Base-by-base conservation (phyloP, 164 flowering plant species). In the Aristolochia fimbriata region DNA sequence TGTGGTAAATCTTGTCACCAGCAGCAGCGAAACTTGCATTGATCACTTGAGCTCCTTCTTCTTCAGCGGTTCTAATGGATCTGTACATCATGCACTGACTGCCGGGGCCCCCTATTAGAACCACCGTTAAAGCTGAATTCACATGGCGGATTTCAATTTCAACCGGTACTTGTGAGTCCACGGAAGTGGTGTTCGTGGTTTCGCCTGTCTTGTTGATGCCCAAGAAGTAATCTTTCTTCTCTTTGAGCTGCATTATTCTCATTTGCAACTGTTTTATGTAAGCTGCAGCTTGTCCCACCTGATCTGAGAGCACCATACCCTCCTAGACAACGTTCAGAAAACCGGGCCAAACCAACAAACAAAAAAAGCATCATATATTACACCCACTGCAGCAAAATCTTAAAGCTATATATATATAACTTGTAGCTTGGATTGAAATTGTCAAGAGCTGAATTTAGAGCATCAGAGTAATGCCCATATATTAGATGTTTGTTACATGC, bases 21-120 rank as follows among this genome's bases (percentile, higher is more conserved):
- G 68, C 61, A 37, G 70, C 70, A 14, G 78, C 68, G 57, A 73
- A 81, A 46, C 74, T 74, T 45, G 92, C 89, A 68, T 73, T 78
- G 11, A 80, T 65, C 57, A 85, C 67, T 17, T 85, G 83, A 59
- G 74, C 82, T 56, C 86, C 84, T 76, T 79, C 88, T 55, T 83
- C 88, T 4, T 80, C 78, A 24, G 83, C 71, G 45, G 79, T 37
- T 0, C 80, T 80, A 20, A 88, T 69, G 13, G 68, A 64, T 48
- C 79, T 74, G 22, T 59, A 65, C 57, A 88, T 86, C 69, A 83
- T 54, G 68, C 69, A 78, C 51, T 77, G 84, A 41, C 15, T 46
- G 43, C 78, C 77, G 58, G 72, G 51, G 14, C 79, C 80, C 62
- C 84, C 76, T 47, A 77, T 54, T 61, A 86, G 33, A 68, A 69